Conservation (phyloP, 2,329 filamentous ascomycete species). For the Blastomyces emzantsi region DNA sequence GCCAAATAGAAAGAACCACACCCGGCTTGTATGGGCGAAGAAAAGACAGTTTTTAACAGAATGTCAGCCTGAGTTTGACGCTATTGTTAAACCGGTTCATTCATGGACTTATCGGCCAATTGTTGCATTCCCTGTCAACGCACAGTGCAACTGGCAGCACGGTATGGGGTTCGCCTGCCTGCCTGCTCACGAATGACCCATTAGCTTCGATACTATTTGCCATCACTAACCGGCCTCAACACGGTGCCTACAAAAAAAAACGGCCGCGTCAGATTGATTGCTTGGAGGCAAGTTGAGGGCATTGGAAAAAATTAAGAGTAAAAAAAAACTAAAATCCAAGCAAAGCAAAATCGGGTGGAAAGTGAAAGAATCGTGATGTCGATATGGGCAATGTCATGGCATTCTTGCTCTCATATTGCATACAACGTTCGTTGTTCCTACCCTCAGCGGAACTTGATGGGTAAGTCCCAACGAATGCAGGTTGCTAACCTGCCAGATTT, state of each 20-base stretch:
- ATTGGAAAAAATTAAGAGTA: neutral
- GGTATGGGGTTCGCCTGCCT: neutral
- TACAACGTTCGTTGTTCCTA: neutral
- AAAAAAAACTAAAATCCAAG: neutral
- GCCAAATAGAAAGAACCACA: conserved; percentile 6
- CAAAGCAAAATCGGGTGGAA: neutral
- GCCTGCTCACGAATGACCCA: neutral
- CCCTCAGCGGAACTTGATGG: neutral
- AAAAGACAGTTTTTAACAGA: neutral
- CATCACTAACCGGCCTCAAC: neutral
- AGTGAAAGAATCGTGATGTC: neutral
- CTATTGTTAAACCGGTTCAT: neutral
- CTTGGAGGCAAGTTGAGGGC: neutral
- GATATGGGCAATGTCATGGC: neutral
- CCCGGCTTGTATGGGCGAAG: neutral
- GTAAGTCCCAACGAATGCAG: neutral
- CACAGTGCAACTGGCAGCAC: neutral
- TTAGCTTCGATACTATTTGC: neutral
- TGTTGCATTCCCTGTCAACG: neutral
- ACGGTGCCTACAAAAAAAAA: neutral
- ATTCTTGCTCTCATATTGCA: neutral
- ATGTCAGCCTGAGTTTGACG: neutral
- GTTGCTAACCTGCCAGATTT: neutral
- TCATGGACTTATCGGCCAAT: neutral
- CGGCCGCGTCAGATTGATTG: neutral